phyloP scores from a whole-genome alignment of 1,284 basidiomycete species.

The Ganoderma multipileum region DNA sequence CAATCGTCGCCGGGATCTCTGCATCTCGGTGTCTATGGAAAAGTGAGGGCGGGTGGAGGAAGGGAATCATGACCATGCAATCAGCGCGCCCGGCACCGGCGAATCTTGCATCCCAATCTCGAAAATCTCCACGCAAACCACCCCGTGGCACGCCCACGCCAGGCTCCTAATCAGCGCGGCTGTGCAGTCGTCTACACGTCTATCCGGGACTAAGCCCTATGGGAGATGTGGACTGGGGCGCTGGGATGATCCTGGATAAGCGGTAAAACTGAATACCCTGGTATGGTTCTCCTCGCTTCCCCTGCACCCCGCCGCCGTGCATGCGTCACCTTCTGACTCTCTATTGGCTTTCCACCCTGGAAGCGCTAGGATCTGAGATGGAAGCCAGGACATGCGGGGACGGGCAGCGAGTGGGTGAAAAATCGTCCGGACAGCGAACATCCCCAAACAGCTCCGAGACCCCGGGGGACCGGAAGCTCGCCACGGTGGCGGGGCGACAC shows the following conservation, averaged over 20 bases:
- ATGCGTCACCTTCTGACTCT: background rate
- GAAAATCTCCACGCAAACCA: conserved; percentile 2
- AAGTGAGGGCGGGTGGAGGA: background rate
- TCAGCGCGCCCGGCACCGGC: background rate
- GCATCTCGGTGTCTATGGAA: background rate
- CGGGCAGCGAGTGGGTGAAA: background rate
- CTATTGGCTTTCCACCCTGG: background rate
- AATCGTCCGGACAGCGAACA: background rate
- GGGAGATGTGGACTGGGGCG: background rate
- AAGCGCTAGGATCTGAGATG: background rate
- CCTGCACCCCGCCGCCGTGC: background rate
- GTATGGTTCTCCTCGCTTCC: background rate
- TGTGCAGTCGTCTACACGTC: background rate
- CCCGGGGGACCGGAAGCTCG: conserved; percentile 2
- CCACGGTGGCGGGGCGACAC: background rate
- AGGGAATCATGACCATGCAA: background rate
- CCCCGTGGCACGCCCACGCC: background rate
- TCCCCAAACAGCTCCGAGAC: background rate
- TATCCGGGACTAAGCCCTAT: background rate
- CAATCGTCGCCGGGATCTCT: conserved; percentile 1
- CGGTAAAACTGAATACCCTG: background rate
- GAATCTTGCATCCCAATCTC: conserved; percentile 1
- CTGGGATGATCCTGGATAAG: background rate
- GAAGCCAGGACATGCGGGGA: background rate
- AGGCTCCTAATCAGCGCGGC: background rate